Base-by-base conservation (phyloP, 2,329 filamentous ascomycete species). In the Pseudocercospora vitis region DNA sequence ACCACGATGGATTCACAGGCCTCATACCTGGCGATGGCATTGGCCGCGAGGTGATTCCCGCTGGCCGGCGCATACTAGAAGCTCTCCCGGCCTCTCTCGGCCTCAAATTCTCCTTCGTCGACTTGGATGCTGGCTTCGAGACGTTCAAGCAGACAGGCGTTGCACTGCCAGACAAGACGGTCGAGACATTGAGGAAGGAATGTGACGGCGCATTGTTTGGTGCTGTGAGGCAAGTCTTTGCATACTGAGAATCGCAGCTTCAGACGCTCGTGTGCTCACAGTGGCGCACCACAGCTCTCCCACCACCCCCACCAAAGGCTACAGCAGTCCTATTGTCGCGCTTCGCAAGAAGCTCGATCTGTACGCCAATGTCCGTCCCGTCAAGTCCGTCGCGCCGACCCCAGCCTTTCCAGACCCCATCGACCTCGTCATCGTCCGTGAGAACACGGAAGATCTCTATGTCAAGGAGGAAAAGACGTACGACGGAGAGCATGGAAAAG, bases 361-460 rank as follows among this genome's bases (percentile, higher is more conserved):
- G 53, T 99, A 96, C 76, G 94, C 94, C 77, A 99, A 99, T 72
- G 91, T 99, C 47, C 88, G 94, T 31, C 92, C 92, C 50, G 94
- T 97, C 72, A 96, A 96, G 79, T 88, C 87, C 40, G 83, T 89
- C 59, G 57, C 58, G n/a, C 69, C 78, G 58, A 87, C 83, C 28
- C 81, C 83, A 50, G 71, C 73, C 7, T 70, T 71, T 46, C 87
- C 88, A 59, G 68, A 71, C 58, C 69, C 69, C 1, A 91, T 96
- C 68, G 94, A 99, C 76, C 87, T 99, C 73, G 94, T 99, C 68
- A 99, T 97, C 67, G 94, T 97, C 51, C 89, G 94, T 62, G 94
- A 99, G 76, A 99, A 99, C 79, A 99, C 94, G 26, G 94, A 99
- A 78, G 94, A 99, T 72, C 82, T 99, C 33, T 96, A 96, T 75